Evolutionary conservation across 2,329 filamentous ascomycete species (phyloP), one percentile per base, ranked within the genome.

Genomic region (Dichotomopilus funicola): DNA sequence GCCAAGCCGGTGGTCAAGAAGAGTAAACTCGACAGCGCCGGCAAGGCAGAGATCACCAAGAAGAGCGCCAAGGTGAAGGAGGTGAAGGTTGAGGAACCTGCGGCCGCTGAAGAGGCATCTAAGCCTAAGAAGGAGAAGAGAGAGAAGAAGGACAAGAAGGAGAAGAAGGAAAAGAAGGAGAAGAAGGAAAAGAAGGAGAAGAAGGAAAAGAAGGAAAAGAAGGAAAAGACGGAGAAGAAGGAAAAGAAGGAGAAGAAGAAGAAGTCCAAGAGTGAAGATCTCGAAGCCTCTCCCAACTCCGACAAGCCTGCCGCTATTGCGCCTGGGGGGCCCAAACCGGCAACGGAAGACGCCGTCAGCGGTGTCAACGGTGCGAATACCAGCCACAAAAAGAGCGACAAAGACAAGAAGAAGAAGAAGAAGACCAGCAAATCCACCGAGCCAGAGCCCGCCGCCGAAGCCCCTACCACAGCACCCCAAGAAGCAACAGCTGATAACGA

Each of bases 221-320:
- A 58, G 48, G 38, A 66, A 54, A 68, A 71, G 42, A 70, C 71
- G 55, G 71, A 72, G 49, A 12, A 6, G 38, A 41, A 42, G 40
- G 11, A 42, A 12, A 72, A 71, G 62, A 73, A 74, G 61, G 68
- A 72, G 54, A 50, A 54, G 54, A 50, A 54, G 34, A 72, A 72
- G 64, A 67, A 69, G 51, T 70, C 40, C 41, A 58, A 57, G 50
- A 43, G 31, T 46, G 48, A 53, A 33, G 55, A 43, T 8, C 41
- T 10, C 27, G 37, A 51, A 6, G 34, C 43, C 19, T 35, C 33
- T 12, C 11, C 44, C 38, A 37, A 58, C n/a, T 12, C 38, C 5
- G 43, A 41, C 19, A 43, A 53, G 47, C 37, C 55, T n/a, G 35
- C 45, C 5, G n/a, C 49, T 1, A 44, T 31, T 19, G 53, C 42